Percentiles rank a stretch among this genome's conserved stretches.
phyloP scores from a whole-genome alignment of 2,329 filamentous ascomycete species.

The Paraconiothyrium sp. region DNA sequence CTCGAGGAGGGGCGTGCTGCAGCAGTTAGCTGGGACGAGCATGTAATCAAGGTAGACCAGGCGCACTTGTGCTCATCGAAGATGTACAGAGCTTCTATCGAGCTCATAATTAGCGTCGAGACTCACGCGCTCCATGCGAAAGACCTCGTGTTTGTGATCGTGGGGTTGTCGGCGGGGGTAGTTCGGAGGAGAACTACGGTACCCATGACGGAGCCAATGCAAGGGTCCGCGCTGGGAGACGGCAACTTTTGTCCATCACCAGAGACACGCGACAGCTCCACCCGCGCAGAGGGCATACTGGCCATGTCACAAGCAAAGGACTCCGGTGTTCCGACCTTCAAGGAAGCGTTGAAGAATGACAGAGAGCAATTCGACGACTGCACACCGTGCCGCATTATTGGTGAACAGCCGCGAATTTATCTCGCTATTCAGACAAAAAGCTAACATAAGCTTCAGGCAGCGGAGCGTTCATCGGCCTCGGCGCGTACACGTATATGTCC shows the following conservation, averaged over 20 bases:
- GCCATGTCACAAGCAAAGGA: conserved; percentile 27
- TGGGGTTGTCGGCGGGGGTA: conserved; percentile 37
- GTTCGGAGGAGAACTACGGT: conserved; percentile 23
- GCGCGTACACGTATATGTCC: conserved; percentile 57
- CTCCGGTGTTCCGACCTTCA: conserved; percentile 33
- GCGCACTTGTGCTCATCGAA: conserved; percentile 91
- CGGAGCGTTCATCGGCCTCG: conserved; percentile 57
- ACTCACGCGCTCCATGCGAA: conserved; percentile 29
- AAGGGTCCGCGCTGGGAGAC: conserved; percentile 7
- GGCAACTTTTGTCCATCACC: conserved; percentile 1
- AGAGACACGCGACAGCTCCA: neutral
- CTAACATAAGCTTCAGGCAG: conserved; percentile 46
- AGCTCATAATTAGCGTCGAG: conserved; percentile 60
- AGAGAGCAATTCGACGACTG: conserved; percentile 67
- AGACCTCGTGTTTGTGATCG: conserved; percentile 12
- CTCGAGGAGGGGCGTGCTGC: conserved; percentile 82
- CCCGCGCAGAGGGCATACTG: neutral
- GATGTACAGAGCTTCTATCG: conserved; percentile 95
- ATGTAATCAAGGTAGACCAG: neutral
- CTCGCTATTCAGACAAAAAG: neutral
- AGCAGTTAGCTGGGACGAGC: conserved; percentile 24
- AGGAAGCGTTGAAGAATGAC: conserved; percentile 43
- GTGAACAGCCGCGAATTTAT: conserved; percentile 53
- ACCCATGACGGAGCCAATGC: conserved; percentile 9
- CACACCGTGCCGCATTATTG: conserved; percentile 74